phyloP scores from a whole-genome alignment of 176 grass and related monocot genomes.

The Carex littledalei region DNA sequence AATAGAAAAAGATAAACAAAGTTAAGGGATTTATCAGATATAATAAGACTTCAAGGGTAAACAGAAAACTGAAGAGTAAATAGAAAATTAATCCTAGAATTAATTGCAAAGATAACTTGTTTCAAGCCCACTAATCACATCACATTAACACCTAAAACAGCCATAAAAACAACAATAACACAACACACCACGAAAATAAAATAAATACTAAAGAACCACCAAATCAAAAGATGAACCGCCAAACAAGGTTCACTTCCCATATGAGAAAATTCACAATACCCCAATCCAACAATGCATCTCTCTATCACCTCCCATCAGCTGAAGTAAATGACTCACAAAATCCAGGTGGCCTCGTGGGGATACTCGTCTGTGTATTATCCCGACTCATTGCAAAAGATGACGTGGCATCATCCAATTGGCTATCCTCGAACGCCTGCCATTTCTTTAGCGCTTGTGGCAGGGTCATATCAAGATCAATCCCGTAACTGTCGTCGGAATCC shows the following conservation, averaged over 20 bases:
- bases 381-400: slow-evolving; percentile 64
- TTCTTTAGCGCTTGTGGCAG: slow-evolving; percentile 89
- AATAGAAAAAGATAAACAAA: too few species aligned
- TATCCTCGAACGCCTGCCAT: slow-evolving; percentile 91
- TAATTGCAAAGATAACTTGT: not conserved
- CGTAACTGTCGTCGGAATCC: slow-evolving; percentile 76
- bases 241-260: slow-evolving; percentile 3
- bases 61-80: too few species aligned
- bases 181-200: not conserved
- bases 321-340: slow-evolving; percentile 82
- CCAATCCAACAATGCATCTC: not conserved
- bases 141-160: slow-evolving; percentile 4
- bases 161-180: not conserved
- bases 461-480: slow-evolving; percentile 90
- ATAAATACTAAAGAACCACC: slow-evolving; percentile 1
- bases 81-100: too few species aligned
- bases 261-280: not conserved
- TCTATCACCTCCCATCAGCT: slow-evolving; percentile 54
- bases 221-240: not conserved
- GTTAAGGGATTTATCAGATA: too few species aligned
- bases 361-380: slow-evolving; percentile 92
- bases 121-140: slow-evolving; percentile 16
- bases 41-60: too few species aligned
- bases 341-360: slow-evolving; percentile 70
- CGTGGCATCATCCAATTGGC: slow-evolving; percentile 53